phyloP scores from a whole-genome alignment of 805 yeast genomes.

The Zygoascus ofunaensis region DNA sequence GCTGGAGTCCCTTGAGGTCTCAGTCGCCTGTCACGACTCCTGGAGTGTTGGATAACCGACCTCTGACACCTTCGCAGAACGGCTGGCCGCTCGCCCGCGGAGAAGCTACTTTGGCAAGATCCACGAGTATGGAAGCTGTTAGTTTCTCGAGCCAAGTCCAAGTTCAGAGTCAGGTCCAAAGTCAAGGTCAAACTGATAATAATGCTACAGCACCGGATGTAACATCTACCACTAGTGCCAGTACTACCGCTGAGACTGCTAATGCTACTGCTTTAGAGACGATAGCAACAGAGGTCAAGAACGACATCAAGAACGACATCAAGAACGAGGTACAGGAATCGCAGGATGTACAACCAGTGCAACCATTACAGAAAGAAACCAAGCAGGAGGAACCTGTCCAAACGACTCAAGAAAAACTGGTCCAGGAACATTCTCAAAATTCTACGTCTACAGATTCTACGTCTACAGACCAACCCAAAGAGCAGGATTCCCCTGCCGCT shows the following conservation, averaged over 20 bases:
- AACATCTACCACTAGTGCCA: background rate
- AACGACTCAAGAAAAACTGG: background rate
- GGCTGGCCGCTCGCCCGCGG: background rate
- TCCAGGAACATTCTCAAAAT: too few relatives aligned
- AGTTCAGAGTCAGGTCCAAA: constrained; percentile 1
- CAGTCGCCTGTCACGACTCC: background rate
- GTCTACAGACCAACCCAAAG: background rate
- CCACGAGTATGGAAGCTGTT: background rate
- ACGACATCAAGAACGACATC: background rate
- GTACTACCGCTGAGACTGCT: background rate
- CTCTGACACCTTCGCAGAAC: background rate
- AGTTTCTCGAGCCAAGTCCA: background rate
- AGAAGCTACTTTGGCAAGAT: background rate
- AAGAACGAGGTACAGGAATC: background rate
- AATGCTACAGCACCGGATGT: background rate
- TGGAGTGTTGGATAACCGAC: background rate
- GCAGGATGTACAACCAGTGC: background rate
- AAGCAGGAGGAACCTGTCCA: background rate
- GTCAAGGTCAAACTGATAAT: background rate
- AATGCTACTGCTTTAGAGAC: background rate
- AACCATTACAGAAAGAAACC: background rate
- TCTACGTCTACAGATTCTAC: too few relatives aligned
- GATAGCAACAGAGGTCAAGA: background rate
- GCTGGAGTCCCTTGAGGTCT: background rate
- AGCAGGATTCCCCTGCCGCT: background rate